These are phyloP conservation scores for Phytophthora cactorum DNA, from an alignment of 352 stramenopile genomes.

Conservation along the genomic window DNA sequence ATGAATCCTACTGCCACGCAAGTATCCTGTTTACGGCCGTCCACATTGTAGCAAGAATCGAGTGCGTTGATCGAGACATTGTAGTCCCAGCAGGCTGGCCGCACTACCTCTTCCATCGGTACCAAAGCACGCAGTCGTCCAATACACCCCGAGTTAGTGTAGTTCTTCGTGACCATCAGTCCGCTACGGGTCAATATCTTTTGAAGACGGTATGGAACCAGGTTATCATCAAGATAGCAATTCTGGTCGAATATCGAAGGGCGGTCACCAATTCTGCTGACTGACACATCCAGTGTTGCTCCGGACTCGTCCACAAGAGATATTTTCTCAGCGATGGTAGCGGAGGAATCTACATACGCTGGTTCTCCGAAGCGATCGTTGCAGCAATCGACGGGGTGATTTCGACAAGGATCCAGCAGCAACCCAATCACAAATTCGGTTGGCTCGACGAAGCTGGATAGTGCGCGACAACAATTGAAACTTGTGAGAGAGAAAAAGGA, in stretches of 20 bases:
- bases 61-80: constrained; percentile 80
- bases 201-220: constrained; percentile 61
- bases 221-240: constrained; percentile 68
- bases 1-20: constrained; percentile 85
- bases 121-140: constrained; percentile 55
- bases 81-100: constrained; percentile 85
- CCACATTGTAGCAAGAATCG: constrained; percentile 62
- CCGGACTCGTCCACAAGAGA: constrained; percentile 76
- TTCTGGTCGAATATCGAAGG: constrained; percentile 73
- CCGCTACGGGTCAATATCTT: constrained; percentile 54
- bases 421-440: constrained; percentile 81
- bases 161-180: constrained; percentile 56
- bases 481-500: background rate
- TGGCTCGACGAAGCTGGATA: constrained; percentile 48
- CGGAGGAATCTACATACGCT: constrained; percentile 39
- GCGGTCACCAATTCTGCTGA: constrained; percentile 74
- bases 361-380: constrained; percentile 82
- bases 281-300: constrained; percentile 52
- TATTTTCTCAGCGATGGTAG: constrained; percentile 55
- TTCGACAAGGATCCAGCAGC: constrained; percentile 82
- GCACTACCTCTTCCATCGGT: constrained; percentile 52
- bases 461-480: background rate
- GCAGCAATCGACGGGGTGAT: constrained; percentile 69
- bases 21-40: constrained; percentile 56
- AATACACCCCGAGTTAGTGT: constrained; percentile 61